Conservation (phyloP, 1,139 yeast species). For the Ashbya aceris region DNA sequence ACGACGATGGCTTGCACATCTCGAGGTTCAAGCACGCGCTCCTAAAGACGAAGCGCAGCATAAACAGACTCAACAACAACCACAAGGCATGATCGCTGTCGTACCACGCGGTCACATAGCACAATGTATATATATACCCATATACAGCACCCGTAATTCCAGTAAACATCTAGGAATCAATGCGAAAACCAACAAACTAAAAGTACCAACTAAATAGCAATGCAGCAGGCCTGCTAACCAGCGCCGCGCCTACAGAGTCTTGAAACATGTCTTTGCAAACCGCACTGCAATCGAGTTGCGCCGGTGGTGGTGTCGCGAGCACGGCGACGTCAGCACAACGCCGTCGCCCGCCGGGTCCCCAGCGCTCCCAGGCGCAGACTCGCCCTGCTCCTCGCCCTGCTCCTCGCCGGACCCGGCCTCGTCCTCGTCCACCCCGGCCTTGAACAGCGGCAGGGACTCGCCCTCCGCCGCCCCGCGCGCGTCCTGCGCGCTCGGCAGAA, state of each 20-base stretch:
- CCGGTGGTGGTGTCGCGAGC: slow-evolving; percentile 28
- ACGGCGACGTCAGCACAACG: slow-evolving; percentile 12
- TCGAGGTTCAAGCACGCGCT: not conserved
- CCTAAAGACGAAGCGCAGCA: slow-evolving; percentile 5
- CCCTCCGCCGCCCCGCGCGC: not conserved
- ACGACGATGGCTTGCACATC: not conserved
- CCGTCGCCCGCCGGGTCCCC: not conserved
- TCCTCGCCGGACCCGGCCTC: not conserved
- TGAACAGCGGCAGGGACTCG: not conserved
- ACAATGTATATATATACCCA: not conserved
- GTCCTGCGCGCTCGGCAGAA: not conserved
- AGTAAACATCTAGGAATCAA: not conserved
- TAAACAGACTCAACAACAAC: slow-evolving; percentile 4
- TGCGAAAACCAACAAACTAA: not conserved
- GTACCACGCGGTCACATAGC: not conserved
- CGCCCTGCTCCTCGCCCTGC: too few relatives aligned
- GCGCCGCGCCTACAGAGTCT: not conserved
- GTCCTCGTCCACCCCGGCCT: not conserved
- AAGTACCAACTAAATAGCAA: not conserved
- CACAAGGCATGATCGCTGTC: not conserved
- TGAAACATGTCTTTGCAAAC: slow-evolving; percentile 16
- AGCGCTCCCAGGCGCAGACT: slow-evolving; percentile 1
- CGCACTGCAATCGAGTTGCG: slow-evolving; percentile 27
- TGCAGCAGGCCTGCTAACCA: not conserved
- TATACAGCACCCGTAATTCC: not conserved